phyloP scores from a whole-genome alignment of 1,284 basidiomycete genomes.

The Sporisorium sorghi region DNA sequence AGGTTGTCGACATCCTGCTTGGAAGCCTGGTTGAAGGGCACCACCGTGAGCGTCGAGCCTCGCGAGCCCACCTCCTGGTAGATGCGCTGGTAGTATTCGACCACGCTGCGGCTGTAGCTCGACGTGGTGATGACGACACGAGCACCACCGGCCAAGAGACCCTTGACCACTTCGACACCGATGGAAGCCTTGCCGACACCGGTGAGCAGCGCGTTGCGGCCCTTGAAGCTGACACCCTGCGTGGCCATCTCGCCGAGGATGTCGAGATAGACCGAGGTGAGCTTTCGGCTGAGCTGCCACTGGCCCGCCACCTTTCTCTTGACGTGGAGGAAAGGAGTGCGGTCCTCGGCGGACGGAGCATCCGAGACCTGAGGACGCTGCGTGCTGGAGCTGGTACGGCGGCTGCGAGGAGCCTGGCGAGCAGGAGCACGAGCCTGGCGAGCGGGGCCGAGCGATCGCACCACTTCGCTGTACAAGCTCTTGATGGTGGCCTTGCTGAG shows the following conservation, averaged over 20 bases:
- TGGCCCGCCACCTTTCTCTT: conserved; percentile 95
- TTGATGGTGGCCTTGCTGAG: conserved; percentile 98
- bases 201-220: conserved; percentile 96
- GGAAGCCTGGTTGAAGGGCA: conserved; percentile 98
- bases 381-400: conserved; percentile 72
- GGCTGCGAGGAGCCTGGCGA: conserved; percentile 66
- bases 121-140: conserved; percentile 96
- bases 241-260: conserved; percentile 97
- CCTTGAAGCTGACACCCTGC: conserved; percentile 96
- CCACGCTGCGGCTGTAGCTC: conserved; percentile 74
- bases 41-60: conserved; percentile 93
- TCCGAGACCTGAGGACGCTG: conserved; percentile 57
- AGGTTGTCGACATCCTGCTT: conserved; percentile 93
- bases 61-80: conserved; percentile 95
- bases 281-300: conserved; percentile 97
- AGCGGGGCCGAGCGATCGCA: conserved; percentile 76
- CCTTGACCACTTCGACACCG: conserved; percentile 96
- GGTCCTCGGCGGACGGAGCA: conserved; percentile 73
- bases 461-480: conserved; percentile 93
- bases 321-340: conserved; percentile 91
- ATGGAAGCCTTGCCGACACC: conserved; percentile 98
- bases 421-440: conserved; percentile 74
- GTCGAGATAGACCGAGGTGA: conserved; percentile 84
- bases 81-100: conserved; percentile 98
- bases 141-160: conserved; percentile 92